A percentile compares a stretch with the other conserved stretches of the same genome.
Evolutionary conservation across 306 rosid species (phyloP).

Genomic region (Vachellia pachyceras): DNA sequence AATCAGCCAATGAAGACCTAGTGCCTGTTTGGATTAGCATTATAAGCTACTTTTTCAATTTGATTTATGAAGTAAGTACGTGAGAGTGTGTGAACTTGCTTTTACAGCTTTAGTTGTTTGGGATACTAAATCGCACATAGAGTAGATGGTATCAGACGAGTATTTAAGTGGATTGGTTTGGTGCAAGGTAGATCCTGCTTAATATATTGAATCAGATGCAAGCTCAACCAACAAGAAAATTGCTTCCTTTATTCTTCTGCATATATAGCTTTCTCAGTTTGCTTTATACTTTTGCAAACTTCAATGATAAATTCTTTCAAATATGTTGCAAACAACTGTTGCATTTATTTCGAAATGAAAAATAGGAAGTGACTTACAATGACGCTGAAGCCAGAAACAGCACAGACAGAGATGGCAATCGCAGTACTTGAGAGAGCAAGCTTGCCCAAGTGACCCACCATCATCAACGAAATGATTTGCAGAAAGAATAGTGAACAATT

Average conservation of each 20-base stretch:
- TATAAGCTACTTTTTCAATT: too few species aligned
- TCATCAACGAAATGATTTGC: conserved; percentile 55
- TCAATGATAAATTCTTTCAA: background rate
- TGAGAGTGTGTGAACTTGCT: too few species aligned
- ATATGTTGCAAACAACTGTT: background rate
- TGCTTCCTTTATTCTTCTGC: background rate
- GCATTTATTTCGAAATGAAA: background rate
- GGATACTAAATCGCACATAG: too few species aligned
- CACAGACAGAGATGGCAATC: conserved; percentile 60
- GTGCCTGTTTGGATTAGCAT: too few species aligned
- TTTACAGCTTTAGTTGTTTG: too few species aligned
- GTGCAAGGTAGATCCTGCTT: too few species aligned
- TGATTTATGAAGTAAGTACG: too few species aligned
- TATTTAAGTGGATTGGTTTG: too few species aligned
- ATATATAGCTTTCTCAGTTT: background rate
- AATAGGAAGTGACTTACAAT: conserved; percentile 46
- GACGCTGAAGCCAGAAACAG: conserved; percentile 62
- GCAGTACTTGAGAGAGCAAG: conserved; percentile 74
- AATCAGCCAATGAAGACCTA: too few species aligned
- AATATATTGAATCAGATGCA: background rate
- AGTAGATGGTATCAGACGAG: too few species aligned
- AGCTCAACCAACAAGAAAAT: background rate
- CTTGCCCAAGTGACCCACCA: conserved; percentile 71
- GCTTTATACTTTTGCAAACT: background rate
- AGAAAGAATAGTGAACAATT: conserved; percentile 54